Evolutionary conservation across 345 rosid genomes (phyloP), one percentile per base, ranked within the genome.

Genomic region (Citrus glauca): DNA sequence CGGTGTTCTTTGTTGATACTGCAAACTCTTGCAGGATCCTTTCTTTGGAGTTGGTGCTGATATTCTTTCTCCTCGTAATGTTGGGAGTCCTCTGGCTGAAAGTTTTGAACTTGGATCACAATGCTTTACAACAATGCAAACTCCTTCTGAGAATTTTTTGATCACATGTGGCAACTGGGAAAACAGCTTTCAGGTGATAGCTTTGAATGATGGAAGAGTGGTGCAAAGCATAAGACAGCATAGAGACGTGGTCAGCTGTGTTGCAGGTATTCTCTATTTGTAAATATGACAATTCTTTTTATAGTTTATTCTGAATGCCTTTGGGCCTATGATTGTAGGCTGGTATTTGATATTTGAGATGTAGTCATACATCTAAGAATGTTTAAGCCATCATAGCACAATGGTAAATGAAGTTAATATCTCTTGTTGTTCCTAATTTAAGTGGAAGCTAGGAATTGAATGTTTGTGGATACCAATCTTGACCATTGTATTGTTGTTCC

Each of bases 131-230:
- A 88, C 88, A 72, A 77, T 95, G 90, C 97, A 88, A 81, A 86
- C 90, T 35, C 93, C 93, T 60, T 63, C 80, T 45, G 99, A 92
- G 85, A 93, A 89, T 75, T 92, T 92, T 84, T 79, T 95, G 81
- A 88, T 95, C 80, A 90, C 98, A 27, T 95, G 99, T 85, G 98
- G 99, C 74, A 95, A 91, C 83, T 95, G 99, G 99, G 99, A 95
- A 83, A 95, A 95, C 80, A 93, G 99, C 77, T 95, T 95, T 81
- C 95, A 95, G 82, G 90, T 93, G 78, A 89, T 88, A 78, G 93
- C 99, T 71, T 84, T 93, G 81, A 86, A 78, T 87, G 96, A 93
- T 86, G 99, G 99, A 82, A 91, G 93, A 79, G 85, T 92, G 84
- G 96, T 95, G 85, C 99, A 95, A 86, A 93, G 97, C 86, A 84